Base-by-base conservation (phyloP, 2,329 filamentous ascomycete species). In the Fusarium xylarioides region DNA sequence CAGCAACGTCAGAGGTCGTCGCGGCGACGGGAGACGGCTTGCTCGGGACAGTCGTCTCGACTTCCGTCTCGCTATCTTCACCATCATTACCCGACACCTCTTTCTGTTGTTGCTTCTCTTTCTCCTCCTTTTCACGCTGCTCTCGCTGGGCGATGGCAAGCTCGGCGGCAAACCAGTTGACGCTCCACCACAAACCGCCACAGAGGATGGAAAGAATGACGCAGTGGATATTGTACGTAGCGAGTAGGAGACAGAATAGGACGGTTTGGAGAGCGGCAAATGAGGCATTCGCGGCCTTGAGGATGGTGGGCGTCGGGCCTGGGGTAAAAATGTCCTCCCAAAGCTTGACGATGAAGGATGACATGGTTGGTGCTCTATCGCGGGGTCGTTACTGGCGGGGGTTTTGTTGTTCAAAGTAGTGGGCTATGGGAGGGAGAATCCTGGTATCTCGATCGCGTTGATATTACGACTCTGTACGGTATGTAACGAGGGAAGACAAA, bases 251-350 rank as follows among this genome's bases (percentile, higher is more conserved):
- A 60, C 84, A 82, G 73, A 94, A 83, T 75, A 98, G 91, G 46
- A 97, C 87, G 70, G 92, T 68, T 82, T 98, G 96, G 23, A 99
- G 91, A 46, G 90, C 90, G 72, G 91, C 95, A 82, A 99, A 99
- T 69, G 93, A 92, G 80, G 87, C 90, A 84, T 99, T 98, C 66
- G 96, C 97, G 68, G 96, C 96, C 79, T 95, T 85, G 63, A 98
- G 88, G 73, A 99, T 91, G 53, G 93, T 93, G 19, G 94, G 94
- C 2, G 95, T 98, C 52, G 95, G 90, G 64, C 96, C 96, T 2
- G 95, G 93, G 10, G 92, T 96, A 88, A 98, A 98, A 86, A 98
- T 91, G 79, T 94, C 97, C 80, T 93, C 89, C 93, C 94, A 97
- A 68, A 98, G 92, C 75, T 95, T 90, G 79, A 90, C 87, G 71